These are phyloP conservation scores for Pisolithus thermaeus DNA, from an alignment of 1,284 basidiomycete genomes.

Conservation along the genomic window DNA sequence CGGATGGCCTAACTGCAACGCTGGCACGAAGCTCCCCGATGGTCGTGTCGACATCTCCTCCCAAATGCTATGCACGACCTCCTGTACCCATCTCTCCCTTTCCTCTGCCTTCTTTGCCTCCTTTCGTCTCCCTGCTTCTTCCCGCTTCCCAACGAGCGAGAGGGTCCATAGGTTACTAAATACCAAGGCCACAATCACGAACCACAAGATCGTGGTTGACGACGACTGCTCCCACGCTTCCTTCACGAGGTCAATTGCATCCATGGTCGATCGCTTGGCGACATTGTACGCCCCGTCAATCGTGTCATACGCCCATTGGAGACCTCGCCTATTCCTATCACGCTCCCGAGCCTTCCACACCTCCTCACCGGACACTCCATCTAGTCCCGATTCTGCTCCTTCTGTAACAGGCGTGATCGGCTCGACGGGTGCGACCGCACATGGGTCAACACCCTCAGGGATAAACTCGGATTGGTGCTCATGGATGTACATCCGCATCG, in stretches of 20 bases:
- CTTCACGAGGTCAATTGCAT: slow-evolving; percentile 64
- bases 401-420: slow-evolving; percentile 19
- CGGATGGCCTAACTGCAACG: slow-evolving; percentile 17
- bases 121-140: slow-evolving; percentile 50
- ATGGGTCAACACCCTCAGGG: slow-evolving; percentile 69
- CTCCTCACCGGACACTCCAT: slow-evolving; percentile 15
- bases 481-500: slow-evolving; percentile 84
- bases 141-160: slow-evolving; percentile 47
- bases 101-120: slow-evolving; percentile 56
- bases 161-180: slow-evolving; percentile 76
- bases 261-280: slow-evolving; percentile 59
- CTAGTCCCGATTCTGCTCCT: slow-evolving; percentile 6
- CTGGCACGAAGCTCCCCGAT: slow-evolving; percentile 9
- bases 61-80: slow-evolving; percentile 61
- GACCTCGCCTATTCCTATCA: slow-evolving; percentile 61
- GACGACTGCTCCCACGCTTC: slow-evolving; percentile 72
- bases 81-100: slow-evolving; percentile 67
- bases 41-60: slow-evolving; percentile 55
- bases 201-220: slow-evolving; percentile 62
- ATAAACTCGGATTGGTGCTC: slow-evolving; percentile 87
- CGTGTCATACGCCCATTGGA: slow-evolving; percentile 85
- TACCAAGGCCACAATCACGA: slow-evolving; percentile 67
- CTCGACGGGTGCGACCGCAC: slow-evolving; percentile 36
- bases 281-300: slow-evolving; percentile 70
- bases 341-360: slow-evolving; percentile 50